Conservation (phyloP, 140 eudicot species). For the Senecio squalidus region DNA sequence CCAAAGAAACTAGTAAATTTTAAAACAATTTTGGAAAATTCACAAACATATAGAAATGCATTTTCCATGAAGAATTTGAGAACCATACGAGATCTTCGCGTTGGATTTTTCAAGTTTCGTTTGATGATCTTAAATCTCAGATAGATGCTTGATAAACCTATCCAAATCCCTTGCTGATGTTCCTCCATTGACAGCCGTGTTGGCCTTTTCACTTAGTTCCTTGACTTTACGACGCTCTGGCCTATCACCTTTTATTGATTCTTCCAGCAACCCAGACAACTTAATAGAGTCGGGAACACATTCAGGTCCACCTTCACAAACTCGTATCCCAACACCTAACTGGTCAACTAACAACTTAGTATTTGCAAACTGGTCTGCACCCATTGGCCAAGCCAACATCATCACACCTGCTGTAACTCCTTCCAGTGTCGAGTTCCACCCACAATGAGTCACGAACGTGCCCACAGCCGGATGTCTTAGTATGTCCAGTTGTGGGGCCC, state of each 20-base stretch:
- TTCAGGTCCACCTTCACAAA: constrained; percentile 27
- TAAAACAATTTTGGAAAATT: too few species aligned
- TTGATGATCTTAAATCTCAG: not conserved
- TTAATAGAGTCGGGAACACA: constrained; percentile 25
- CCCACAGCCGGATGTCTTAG: constrained; percentile 39
- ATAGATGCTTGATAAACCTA: constrained; percentile 13
- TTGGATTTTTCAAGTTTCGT: too few species aligned
- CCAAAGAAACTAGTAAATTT: too few species aligned
- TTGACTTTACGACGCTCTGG: constrained; percentile 2
- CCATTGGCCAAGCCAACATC: constrained; percentile 40
- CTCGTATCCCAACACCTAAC: constrained; percentile 22
- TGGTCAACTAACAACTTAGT: constrained; percentile 36
- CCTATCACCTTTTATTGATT: constrained; percentile 4
- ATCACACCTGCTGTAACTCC: constrained; percentile 36
- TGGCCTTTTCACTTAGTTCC: constrained; percentile 25
- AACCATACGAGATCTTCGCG: too few species aligned
- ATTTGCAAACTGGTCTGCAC: constrained; percentile 36
- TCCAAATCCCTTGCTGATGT: constrained; percentile 36
- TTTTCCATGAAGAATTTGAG: too few species aligned
- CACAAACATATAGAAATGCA: too few species aligned
- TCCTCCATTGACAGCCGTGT: constrained; percentile 30
- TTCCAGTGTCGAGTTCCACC: constrained; percentile 40
- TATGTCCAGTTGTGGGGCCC: constrained; percentile 43
- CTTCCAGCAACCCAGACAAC: constrained; percentile 22
- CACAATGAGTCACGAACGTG: constrained; percentile 39